Evolutionary conservation across 352 stramenopile genomes (phyloP), one percentile per base, ranked within the genome.

Genomic region (Elongisporangium senticosum): DNA sequence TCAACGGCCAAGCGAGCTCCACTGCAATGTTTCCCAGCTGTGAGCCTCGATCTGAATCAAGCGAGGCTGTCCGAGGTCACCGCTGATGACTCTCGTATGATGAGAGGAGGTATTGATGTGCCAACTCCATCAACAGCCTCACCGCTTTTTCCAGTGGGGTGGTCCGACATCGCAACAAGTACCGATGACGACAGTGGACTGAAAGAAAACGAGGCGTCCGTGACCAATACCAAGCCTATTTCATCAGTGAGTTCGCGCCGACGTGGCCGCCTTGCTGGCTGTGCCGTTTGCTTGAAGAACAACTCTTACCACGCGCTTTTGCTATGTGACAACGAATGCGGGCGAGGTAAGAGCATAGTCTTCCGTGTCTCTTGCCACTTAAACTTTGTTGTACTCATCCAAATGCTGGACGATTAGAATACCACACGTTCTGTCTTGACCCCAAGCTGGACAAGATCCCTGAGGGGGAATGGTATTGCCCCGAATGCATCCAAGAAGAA

Each of bases 251-350:
- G 19, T 6, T 50, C 40, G 1, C 50, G 3, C 15, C 15, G 17
- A 17, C 50, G 20, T 58, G 17, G 50, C 59, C 37, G 53, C 47
- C 20, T 59, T 53, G 59, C 56, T 53, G 68, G 68, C 2, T 77
- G 68, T 53, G 54, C 56, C 2, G 63, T 64, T 0, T 84, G 71
- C 47, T 53, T 58, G 10, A 62, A 69, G 40, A 84, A 80, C 52
- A 68, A 80, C 55, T 69, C 59, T 39, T 71, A 70, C 22, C 65
- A 71, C 15, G 73, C 72, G 49, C 59, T 81, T 11, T 51, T 84
- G 19, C 59, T 84, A 11, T 84, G 74, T 47, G 74, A 84, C 58
- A 84, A 84, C 56, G 71, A 77, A 15, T 84, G 74, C 51, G 74
- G 73, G 28, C 68, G 71, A 54, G 64, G 64, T 71, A 50, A 37